Base-by-base conservation (phyloP, 2,329 filamentous ascomycete genomes). In the Calonectria ilicicola region DNA sequence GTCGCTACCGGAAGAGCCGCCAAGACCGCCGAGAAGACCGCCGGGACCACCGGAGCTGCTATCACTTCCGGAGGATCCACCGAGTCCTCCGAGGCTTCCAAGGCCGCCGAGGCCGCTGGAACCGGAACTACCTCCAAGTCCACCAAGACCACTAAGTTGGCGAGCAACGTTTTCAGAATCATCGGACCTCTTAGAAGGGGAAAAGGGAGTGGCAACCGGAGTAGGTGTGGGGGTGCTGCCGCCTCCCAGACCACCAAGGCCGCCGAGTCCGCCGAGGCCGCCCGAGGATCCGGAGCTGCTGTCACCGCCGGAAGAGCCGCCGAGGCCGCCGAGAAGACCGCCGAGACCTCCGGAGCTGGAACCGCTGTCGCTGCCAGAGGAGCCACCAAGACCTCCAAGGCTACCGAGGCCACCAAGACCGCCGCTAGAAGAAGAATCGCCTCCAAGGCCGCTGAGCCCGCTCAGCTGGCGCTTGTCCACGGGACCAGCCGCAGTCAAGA, bases 401-500 rank as follows among this genome's bases (percentile, higher is more conserved):
- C 32, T 58, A 9, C 51, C n/a, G n/a, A 60, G 32, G 19, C 21
- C 58, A 19, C 56, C 58, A 27, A 62, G 58, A 8, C 58, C 19
- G 21, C n/a, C 23, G n/a, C n/a, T n/a, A n/a, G n/a, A n/a, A n/a
- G 44, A 47, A 14, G 44, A 53, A 32, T n/a, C 75, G 70, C 42
- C 77, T 75, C 72, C 44, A 3, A 35, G 10, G 19, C n/a, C 44
- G 9, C 44, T 21, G 10, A 23, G n/a, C 4, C 44, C 53, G 53
- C 53, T 23, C 21, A 60, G 32, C 32, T 60, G 35, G 19, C 53
- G 32, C 32, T 19, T 60, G 21, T 60, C 53, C 35, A 79, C 69
- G 74, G 78, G 78, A 56, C 75, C 72, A 60, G 78, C 78, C 70
- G 75, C 64, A 42, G 70, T 76, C 21, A 80, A 69, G 58, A 78